Evolutionary conservation across 371 early-diverging fungal species (phyloP).

Genomic region (Conidiobolus incongruus): DNA sequence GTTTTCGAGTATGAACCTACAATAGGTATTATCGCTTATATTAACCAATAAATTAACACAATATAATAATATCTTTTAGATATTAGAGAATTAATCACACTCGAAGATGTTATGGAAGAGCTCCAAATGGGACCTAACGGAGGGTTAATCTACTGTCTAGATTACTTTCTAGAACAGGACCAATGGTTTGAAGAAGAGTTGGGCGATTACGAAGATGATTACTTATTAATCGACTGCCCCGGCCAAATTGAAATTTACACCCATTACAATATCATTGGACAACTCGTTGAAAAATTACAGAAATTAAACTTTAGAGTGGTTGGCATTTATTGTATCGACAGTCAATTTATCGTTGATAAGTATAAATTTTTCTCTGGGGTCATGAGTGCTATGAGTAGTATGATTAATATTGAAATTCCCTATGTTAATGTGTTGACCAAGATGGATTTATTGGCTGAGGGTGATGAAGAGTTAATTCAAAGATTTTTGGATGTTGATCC

Average conservation of each 20-base stretch:
- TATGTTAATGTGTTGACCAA: slow-evolving; percentile 95
- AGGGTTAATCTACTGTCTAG: slow-evolving; percentile 89
- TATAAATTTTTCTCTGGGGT: slow-evolving; percentile 91
- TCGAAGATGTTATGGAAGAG: slow-evolving; percentile 97
- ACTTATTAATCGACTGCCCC: slow-evolving; percentile 97
- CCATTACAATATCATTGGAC: slow-evolving; percentile 86
- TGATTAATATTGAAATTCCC: slow-evolving; percentile 88
- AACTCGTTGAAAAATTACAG: slow-evolving; percentile 43
- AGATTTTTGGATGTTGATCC: slow-evolving; percentile 79
- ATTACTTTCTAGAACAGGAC: slow-evolving; percentile 77
- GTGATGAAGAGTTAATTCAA: background rate
- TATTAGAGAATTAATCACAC: slow-evolving; percentile 84
- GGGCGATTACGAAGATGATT: slow-evolving; percentile 79
- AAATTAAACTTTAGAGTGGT: slow-evolving; percentile 49
- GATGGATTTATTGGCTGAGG: slow-evolving; percentile 70
- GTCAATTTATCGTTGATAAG: slow-evolving; percentile 83
- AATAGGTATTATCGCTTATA: slow-evolving; percentile 20
- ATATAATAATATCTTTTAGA: slow-evolving; percentile 19
- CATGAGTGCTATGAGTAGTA: slow-evolving; percentile 77
- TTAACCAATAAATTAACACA: background rate
- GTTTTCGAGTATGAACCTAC: slow-evolving; percentile 78
- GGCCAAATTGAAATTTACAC: slow-evolving; percentile 99
- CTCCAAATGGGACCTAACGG: slow-evolving; percentile 97
- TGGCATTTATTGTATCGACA: slow-evolving; percentile 85
- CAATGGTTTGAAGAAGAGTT: slow-evolving; percentile 93